Base-by-base conservation (phyloP, 208 protist genomes). In the Tritrichomonas musculus region DNA sequence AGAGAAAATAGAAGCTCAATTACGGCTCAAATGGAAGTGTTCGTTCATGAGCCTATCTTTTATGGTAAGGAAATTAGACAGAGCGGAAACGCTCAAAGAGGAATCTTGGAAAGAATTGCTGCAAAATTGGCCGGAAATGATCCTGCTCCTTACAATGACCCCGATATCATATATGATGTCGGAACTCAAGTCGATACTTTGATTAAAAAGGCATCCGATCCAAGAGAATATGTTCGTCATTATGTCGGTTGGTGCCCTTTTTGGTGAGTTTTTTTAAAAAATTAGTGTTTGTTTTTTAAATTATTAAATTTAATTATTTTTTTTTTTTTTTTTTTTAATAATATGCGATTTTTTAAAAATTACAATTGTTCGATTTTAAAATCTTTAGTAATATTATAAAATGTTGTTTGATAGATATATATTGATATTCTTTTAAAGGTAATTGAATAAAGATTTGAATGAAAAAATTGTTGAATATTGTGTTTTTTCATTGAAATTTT, bases 1-100 rank as follows among this genome's bases (percentile, higher is more conserved):
- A 0, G 94, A 1, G 22, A 47, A 66, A 93, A 94, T 49, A 94
- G 95, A 69, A 92, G n/a, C 11, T 92, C 82, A 14, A 44, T 95
- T 27, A 94, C 72, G 13, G 93, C 94, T 11, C 69, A 94, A n/a
- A 44, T 95, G 36, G 94, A 95, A 64, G 94, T 93, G 0, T 95
- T 95, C 57, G 66, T 94, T 0, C 64, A 94, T 20, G 94, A 95
- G 13, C 94, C 94, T 9, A 84, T 95, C 9, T 88, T 95, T 25
- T 27, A 92, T n/a, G 93, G 50, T 1, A 88, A 88, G 4, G 64
- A 69, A 33, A 33, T 69, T 69, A 69, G 25, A 69, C 27, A 17
- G 30, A 57, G 25, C 20, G n/a, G 47, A 25, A 53, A 47, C n/a
- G 36, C 73, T 47, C 73, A 82, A 30, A 33, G 50, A 8, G 27